Conservation (phyloP, 768 basidiomycete species). For the Lentinula guzmanii region DNA sequence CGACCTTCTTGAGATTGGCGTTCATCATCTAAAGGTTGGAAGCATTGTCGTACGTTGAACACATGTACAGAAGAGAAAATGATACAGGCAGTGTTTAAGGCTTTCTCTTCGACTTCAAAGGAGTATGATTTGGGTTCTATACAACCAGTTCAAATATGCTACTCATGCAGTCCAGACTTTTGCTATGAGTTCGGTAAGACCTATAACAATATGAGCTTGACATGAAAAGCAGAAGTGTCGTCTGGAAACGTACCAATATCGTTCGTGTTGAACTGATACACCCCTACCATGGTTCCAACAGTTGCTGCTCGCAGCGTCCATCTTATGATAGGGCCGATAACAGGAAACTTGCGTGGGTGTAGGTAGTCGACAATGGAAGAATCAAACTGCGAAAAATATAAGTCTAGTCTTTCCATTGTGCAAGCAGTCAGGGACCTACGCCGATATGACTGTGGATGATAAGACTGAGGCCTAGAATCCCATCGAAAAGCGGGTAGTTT, state of each 20-base stretch:
- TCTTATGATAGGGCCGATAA: slow-evolving; percentile 57
- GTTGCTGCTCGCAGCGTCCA: slow-evolving; percentile 81
- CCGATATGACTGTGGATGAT: slow-evolving; percentile 96
- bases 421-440: slow-evolving; percentile 32
- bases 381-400: slow-evolving; percentile 55
- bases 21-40: no score
- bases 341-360: slow-evolving; percentile 90
- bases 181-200: slow-evolving; percentile 12
- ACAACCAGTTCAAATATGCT: no score
- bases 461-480: slow-evolving; percentile 78
- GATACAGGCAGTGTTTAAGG: not conserved
- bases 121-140: no score
- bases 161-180: slow-evolving; percentile 74
- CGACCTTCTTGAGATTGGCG: no score
- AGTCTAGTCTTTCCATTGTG: not conserved
- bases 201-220: not conserved
- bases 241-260: slow-evolving; percentile 71
- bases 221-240: not conserved
- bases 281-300: slow-evolving; percentile 76
- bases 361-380: slow-evolving; percentile 80
- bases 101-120: not conserved
- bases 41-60: no score
- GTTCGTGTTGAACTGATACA: slow-evolving; percentile 98
- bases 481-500: slow-evolving; percentile 83
- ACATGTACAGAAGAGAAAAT: not conserved